A percentile compares a stretch with the other conserved stretches of the same genome.
Evolutionary conservation across 1,284 basidiomycete species (phyloP).

Genomic region (Papiliotrema nemorosa): DNA sequence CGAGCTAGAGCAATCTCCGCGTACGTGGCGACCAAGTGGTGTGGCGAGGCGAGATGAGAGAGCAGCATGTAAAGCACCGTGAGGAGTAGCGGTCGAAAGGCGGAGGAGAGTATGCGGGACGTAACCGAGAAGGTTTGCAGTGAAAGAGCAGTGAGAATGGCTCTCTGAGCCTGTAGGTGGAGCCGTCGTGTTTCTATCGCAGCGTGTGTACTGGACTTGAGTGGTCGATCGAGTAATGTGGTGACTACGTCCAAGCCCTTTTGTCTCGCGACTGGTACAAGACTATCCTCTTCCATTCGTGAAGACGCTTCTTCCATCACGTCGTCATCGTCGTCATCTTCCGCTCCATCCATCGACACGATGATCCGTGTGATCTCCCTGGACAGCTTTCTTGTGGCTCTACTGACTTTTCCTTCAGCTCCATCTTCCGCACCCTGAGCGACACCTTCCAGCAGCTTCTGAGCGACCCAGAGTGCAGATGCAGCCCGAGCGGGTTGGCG

Average conservation of each 20-base stretch:
- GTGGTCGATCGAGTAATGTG: constrained; percentile 42
- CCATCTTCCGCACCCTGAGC: constrained; percentile 48
- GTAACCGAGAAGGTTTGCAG: constrained; percentile 70
- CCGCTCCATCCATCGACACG: constrained; percentile 66
- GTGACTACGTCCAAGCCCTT: constrained; percentile 54
- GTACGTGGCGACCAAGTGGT: constrained; percentile 63
- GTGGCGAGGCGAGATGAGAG: constrained; percentile 70
- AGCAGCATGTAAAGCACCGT: constrained; percentile 77
- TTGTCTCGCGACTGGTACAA: constrained; percentile 56
- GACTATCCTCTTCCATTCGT: constrained; percentile 19
- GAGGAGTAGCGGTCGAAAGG: constrained; percentile 65
- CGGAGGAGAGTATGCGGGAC: constrained; percentile 56
- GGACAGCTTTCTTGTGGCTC: constrained; percentile 62
- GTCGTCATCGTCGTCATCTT: constrained; percentile 63
- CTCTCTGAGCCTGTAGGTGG: constrained; percentile 54
- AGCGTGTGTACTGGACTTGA: constrained; percentile 22
- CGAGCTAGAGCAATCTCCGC: constrained; percentile 66
- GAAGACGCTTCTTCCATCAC: constrained; percentile 49
- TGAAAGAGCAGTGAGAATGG: constrained; percentile 55
- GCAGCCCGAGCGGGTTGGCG: constrained; percentile 54
- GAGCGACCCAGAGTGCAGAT: constrained; percentile 79
- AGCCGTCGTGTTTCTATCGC: constrained; percentile 28
- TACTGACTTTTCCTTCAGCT: constrained; percentile 42
- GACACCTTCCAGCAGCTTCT: constrained; percentile 68
- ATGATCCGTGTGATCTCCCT: constrained; percentile 62